A percentile compares a stretch with the other conserved stretches of the same genome.
These are phyloP conservation scores for Penicillium canariense DNA, from an alignment of 495 filamentous ascomycete species.

Conservation along the genomic window DNA sequence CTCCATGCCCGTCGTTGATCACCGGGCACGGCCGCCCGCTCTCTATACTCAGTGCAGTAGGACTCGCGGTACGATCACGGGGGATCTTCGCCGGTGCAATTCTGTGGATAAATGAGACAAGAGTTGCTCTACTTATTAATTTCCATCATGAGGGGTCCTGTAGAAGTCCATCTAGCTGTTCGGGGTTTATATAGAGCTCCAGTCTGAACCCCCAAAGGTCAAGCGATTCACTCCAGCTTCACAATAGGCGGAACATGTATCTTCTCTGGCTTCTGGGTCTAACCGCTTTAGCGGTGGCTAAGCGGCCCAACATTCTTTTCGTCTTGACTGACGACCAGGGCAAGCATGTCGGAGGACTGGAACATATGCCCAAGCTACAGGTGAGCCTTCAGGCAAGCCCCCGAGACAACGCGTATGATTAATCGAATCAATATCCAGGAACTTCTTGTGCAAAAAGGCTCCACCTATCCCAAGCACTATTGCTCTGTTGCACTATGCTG, in stretches of 20 bases:
- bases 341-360: constrained; percentile 53
- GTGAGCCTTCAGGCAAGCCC: no score
- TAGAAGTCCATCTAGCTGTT: not conserved
- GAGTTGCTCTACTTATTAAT: not conserved
- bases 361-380: constrained; percentile 55
- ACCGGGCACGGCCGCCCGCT: not conserved
- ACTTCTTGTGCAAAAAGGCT: not conserved
- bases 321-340: constrained; percentile 65
- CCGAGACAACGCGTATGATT: no score
- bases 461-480: constrained; percentile 46
- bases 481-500: constrained; percentile 58
- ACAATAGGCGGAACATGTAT: no score
- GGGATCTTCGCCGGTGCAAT: constrained; percentile 17
- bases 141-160: not conserved
- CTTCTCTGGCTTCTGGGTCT: no score
- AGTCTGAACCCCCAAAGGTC: no score
- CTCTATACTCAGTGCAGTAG: constrained; percentile 13
- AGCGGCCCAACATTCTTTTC: constrained; percentile 57
- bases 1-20: constrained; percentile 4
- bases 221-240: no score
- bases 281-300: no score
- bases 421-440: no score
- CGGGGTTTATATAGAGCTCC: no score
- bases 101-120: constrained; percentile 24
- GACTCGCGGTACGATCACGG: constrained; percentile 2